phyloP scores from a whole-genome alignment of 2,329 filamentous ascomycete genomes.

The Endocalyx cinctus region DNA sequence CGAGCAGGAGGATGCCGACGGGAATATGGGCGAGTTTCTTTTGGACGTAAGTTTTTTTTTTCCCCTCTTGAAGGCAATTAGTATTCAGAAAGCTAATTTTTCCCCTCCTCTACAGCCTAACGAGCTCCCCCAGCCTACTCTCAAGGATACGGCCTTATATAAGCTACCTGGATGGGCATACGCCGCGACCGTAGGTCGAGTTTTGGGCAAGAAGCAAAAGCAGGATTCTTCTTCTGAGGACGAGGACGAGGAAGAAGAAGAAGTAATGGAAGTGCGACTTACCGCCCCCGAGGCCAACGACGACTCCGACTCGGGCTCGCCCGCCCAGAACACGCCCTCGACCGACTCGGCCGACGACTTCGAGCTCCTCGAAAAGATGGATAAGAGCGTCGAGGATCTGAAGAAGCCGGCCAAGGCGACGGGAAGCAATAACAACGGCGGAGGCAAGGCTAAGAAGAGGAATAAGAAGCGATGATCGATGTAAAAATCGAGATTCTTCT shows the following conservation, averaged over 20 bases:
- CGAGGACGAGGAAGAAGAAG: constrained; percentile 32
- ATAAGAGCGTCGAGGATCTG: constrained; percentile 55
- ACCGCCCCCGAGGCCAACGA: constrained; percentile 37
- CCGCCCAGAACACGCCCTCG: constrained; percentile 49
- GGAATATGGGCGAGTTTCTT: constrained; percentile 74
- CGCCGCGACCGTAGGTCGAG: constrained; percentile 48
- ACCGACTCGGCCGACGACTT: constrained; percentile 59
- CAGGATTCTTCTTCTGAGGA: constrained; percentile 27
- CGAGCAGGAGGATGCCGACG: constrained; percentile 87
- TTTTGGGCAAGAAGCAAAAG: constrained; percentile 32
- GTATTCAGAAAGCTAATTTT: neutral
- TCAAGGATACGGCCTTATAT: constrained; percentile 78
- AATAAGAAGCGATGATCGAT: constrained; percentile 53
- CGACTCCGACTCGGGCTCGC: constrained; percentile 41
- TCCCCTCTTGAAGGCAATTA: neutral
- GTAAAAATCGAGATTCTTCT: too few species aligned
- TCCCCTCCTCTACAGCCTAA: constrained; percentile 57
- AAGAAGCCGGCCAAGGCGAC: constrained; percentile 47
- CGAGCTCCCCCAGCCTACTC: constrained; percentile 71
- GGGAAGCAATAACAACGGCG: constrained; percentile 38
- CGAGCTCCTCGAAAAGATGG: constrained; percentile 60
- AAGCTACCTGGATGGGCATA: constrained; percentile 74
- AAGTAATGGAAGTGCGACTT: too few species aligned
- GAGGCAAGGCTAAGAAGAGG: constrained; percentile 45
- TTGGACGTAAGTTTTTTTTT: constrained; percentile 67